A percentile compares a stretch with the other conserved stretches of the same genome.
phyloP scores from a whole-genome alignment of 805 yeast genomes.

The Lachancea sp. region DNA sequence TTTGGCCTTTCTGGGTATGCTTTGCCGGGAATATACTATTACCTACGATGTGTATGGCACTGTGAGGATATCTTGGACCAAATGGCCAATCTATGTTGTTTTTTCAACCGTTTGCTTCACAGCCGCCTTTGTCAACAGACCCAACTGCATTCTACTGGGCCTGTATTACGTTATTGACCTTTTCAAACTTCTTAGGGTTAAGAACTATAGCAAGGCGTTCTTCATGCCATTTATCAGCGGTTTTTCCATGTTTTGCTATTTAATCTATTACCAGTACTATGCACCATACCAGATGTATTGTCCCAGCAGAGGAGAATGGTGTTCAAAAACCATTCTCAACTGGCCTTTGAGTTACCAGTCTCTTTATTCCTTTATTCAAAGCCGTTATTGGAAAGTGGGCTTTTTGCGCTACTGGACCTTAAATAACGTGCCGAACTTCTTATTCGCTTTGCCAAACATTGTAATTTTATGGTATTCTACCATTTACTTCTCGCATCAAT shows the following conservation, averaged over 20 bases:
- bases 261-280: constrained; percentile 41
- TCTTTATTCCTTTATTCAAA: constrained; percentile 66
- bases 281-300: constrained; percentile 58
- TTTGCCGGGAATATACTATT: constrained; percentile 38
- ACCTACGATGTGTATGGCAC: constrained; percentile 12
- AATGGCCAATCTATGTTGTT: constrained; percentile 21
- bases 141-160: constrained; percentile 75
- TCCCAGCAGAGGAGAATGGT: constrained; percentile 75
- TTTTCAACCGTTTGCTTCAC: constrained; percentile 38
- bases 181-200: constrained; percentile 17
- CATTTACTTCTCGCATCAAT: constrained; percentile 32
- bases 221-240: constrained; percentile 50
- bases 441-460: constrained; percentile 66
- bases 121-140: constrained; percentile 55
- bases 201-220: constrained; percentile 18
- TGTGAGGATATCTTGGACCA: constrained; percentile 11
- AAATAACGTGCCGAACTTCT: constrained; percentile 76
- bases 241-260: constrained; percentile 39
- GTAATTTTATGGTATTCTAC: constrained; percentile 39
- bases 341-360: constrained; percentile 29
- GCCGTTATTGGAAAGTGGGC: constrained; percentile 80
- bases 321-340: constrained; percentile 37
- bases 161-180: constrained; percentile 56
- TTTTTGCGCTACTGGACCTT: constrained; percentile 76
- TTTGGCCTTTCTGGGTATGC: constrained; percentile 51